These are phyloP conservation scores for Marasmius oreades DNA, from an alignment of 1,284 basidiomycete genomes.

Conservation along the genomic window DNA sequence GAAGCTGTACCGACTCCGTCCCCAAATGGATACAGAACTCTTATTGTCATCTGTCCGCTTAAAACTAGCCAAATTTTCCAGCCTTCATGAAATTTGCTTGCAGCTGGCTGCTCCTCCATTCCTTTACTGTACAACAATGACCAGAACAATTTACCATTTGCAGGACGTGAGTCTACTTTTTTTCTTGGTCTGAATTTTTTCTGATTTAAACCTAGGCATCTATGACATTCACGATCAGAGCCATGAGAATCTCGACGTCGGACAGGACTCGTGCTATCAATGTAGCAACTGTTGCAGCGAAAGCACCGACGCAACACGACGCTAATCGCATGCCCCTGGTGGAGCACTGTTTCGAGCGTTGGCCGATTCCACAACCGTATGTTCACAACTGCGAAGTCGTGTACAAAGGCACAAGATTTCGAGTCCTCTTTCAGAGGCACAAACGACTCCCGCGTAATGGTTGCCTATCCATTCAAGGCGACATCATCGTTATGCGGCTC, in stretches of 20 bases:
- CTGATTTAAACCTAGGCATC: neutral
- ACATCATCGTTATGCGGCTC: slow-evolving; percentile 1
- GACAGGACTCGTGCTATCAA: neutral
- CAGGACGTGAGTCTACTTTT: neutral
- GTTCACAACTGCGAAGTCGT: slow-evolving; percentile 4
- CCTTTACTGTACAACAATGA: too few species aligned
- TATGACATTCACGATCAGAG: neutral
- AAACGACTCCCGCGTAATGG: neutral
- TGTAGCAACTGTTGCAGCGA: neutral
- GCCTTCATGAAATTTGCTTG: too few species aligned
- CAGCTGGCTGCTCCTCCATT: too few species aligned
- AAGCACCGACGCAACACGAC: neutral
- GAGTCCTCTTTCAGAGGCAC: slow-evolving; percentile 4
- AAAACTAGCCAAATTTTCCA: too few species aligned
- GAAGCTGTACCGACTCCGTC: too few species aligned
- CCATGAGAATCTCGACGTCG: neutral
- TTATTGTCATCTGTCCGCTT: too few species aligned
- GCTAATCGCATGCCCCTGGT: slow-evolving; percentile 1
- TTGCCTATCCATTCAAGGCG: neutral
- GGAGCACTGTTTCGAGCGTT: neutral
- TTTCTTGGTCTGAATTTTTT: neutral
- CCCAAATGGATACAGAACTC: too few species aligned
- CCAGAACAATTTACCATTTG: neutral
- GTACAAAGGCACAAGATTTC: slow-evolving; percentile 1
- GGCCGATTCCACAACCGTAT: slow-evolving; percentile 1